These are phyloP conservation scores for Theobroma grandiflorum DNA, from an alignment of 441 rosid species.

Conservation along the genomic window DNA sequence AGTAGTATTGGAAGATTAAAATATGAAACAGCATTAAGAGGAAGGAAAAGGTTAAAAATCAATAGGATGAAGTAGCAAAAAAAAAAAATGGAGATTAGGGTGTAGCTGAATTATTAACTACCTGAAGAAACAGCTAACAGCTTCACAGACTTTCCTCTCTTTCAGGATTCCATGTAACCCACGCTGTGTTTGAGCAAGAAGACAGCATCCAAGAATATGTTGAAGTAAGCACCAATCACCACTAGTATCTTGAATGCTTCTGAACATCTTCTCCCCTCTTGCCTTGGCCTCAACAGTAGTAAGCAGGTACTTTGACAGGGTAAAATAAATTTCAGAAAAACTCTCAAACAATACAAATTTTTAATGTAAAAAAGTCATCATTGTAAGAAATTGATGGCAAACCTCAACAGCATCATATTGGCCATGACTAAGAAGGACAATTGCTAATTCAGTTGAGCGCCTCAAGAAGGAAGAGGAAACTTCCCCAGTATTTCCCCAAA, in stretches of 20 bases:
- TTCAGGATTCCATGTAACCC: conserved; percentile 61
- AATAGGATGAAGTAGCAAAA: background rate
- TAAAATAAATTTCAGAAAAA: conserved; percentile 35
- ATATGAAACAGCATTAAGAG: background rate
- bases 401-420: conserved; percentile 97
- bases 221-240: conserved; percentile 94
- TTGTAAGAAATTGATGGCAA: conserved; percentile 13
- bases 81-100: background rate
- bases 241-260: conserved; percentile 72
- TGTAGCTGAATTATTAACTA: conserved; percentile 31
- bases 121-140: conserved; percentile 95
- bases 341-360: background rate
- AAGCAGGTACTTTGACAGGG: conserved; percentile 63
- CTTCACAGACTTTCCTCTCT: conserved; percentile 83
- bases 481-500: conserved; percentile 76
- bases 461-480: conserved; percentile 72
- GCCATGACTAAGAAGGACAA: conserved; percentile 78
- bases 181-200: conserved; percentile 82
- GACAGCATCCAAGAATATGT: conserved; percentile 94
- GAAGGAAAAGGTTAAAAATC: conserved; percentile 5
- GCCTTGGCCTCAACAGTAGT: conserved; percentile 75
- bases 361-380: background rate
- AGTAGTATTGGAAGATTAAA: background rate
- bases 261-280: conserved; percentile 72
- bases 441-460: conserved; percentile 81